Conservation (phyloP, 192 early-diverging fungal species). For the Linderina pennispora region DNA sequence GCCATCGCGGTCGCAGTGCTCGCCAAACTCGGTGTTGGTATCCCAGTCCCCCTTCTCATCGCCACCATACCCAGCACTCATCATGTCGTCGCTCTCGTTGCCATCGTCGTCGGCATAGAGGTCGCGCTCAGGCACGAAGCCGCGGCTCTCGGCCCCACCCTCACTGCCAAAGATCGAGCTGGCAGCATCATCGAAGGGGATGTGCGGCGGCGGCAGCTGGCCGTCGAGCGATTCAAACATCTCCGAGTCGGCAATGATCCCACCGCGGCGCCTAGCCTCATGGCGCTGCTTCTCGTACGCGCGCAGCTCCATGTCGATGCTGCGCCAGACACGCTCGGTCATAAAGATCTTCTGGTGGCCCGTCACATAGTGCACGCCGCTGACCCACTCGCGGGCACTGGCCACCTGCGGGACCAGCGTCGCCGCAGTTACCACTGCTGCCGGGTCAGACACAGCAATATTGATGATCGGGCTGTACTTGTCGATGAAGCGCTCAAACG, state of each 20-base stretch:
- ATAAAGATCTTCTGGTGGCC: conserved; percentile 59
- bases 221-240: conserved; percentile 21
- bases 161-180: conserved; percentile 35
- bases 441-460: neutral
- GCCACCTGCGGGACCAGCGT: conserved; percentile 26
- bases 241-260: conserved; percentile 27
- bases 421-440: conserved; percentile 2
- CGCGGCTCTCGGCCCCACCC: conserved; percentile 10
- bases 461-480: conserved; percentile 60
- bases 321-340: conserved; percentile 58
- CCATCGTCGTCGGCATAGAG: conserved; percentile 22
- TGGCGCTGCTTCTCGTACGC: conserved; percentile 54
- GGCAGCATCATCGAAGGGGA: conserved; percentile 16
- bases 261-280: conserved; percentile 8
- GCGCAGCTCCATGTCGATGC: conserved; percentile 56
- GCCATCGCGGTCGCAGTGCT: conserved; percentile 34
- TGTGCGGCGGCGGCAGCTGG: conserved; percentile 23
- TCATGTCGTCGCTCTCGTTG: neutral
- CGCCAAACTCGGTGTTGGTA: conserved; percentile 16
- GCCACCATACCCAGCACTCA: neutral
- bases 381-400: conserved; percentile 40
- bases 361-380: conserved; percentile 42
- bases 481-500: conserved; percentile 64
- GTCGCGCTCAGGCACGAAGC: conserved; percentile 10
- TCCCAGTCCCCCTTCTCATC: conserved; percentile 41